phyloP scores from a whole-genome alignment of 176 grass and related monocot genomes.

The Poa annua region DNA sequence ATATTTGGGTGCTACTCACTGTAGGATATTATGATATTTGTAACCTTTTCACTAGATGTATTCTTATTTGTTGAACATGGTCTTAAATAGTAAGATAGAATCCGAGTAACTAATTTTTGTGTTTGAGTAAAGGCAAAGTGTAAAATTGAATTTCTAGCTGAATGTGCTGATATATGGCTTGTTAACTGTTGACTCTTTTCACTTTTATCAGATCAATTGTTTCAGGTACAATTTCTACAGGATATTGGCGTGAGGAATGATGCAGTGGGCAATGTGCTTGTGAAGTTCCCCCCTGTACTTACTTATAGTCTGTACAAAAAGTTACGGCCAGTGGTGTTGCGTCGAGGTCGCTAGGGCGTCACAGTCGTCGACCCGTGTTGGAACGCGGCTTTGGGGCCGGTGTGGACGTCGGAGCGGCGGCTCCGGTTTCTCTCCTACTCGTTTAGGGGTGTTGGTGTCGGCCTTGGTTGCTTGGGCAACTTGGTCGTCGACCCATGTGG shows the following conservation, averaged over 20 bases:
- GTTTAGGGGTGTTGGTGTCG: too few relatives aligned
- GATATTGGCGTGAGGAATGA: conserved; percentile 92
- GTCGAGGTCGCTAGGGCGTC: too few relatives aligned
- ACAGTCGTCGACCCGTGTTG: too few relatives aligned
- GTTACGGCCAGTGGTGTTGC: conserved; percentile 95
- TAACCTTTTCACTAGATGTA: neutral
- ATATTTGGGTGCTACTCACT: neutral
- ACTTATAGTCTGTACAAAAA: conserved; percentile 93
- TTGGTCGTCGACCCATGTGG: too few relatives aligned
- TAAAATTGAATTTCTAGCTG: neutral
- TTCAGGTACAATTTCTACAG: conserved; percentile 84
- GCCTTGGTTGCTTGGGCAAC: too few relatives aligned
- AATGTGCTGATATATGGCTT: conserved; percentile 5
- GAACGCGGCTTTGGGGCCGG: too few relatives aligned
- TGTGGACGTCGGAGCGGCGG: too few relatives aligned
- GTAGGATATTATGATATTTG: neutral
- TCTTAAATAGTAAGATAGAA: neutral
- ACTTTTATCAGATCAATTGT: conserved; percentile 12
- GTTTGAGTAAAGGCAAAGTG: conserved; percentile 11
- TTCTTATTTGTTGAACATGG: neutral
- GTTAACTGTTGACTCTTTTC: conserved; percentile 25
- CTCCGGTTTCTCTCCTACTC: too few relatives aligned
- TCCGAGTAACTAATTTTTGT: neutral
- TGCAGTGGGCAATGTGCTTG: conserved; percentile 73
- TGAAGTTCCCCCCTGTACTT: conserved; percentile 77